Evolutionary conservation across 495 filamentous ascomycete genomes (phyloP).

Genomic region (Baudoinia panamericana): DNA sequence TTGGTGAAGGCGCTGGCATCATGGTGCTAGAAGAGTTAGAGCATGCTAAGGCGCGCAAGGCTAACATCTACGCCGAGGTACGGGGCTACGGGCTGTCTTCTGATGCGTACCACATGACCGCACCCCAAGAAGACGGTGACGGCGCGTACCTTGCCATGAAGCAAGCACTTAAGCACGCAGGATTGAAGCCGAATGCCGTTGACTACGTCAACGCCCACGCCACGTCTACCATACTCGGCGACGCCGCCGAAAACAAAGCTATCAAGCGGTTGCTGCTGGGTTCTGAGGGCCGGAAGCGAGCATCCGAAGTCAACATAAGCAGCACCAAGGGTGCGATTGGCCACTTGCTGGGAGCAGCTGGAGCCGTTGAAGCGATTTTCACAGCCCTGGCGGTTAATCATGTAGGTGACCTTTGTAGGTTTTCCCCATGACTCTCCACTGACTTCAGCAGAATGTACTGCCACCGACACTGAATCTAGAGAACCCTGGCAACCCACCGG

Average conservation of each 20-base stretch:
- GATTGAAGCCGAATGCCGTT: constrained; percentile 51
- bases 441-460: constrained; percentile 47
- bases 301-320: constrained; percentile 64
- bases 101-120: constrained; percentile 88
- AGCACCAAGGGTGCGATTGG: constrained; percentile 91
- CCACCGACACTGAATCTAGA: constrained; percentile 82
- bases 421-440: constrained; percentile 19
- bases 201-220: constrained; percentile 96
- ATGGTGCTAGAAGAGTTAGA: constrained; percentile 81
- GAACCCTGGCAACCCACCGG: constrained; percentile 36
- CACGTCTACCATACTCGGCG: constrained; percentile 72
- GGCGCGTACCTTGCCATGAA: constrained; percentile 80
- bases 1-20: constrained; percentile 83
- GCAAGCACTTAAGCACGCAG: constrained; percentile 61
- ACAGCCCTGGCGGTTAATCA: constrained; percentile 62
- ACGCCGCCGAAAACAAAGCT: constrained; percentile 75
- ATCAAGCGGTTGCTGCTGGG: constrained; percentile 69
- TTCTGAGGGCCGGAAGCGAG: constrained; percentile 46
- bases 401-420: constrained; percentile 40
- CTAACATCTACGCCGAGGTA: constrained; percentile 77
- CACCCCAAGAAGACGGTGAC: constrained; percentile 64
- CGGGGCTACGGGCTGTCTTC: constrained; percentile 76
- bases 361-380: constrained; percentile 79
- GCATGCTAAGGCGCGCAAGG: constrained; percentile 68
- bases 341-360: constrained; percentile 82